Evolutionary conservation across 2,329 filamentous ascomycete genomes (phyloP).

Genomic region (Venturia effusa): DNA sequence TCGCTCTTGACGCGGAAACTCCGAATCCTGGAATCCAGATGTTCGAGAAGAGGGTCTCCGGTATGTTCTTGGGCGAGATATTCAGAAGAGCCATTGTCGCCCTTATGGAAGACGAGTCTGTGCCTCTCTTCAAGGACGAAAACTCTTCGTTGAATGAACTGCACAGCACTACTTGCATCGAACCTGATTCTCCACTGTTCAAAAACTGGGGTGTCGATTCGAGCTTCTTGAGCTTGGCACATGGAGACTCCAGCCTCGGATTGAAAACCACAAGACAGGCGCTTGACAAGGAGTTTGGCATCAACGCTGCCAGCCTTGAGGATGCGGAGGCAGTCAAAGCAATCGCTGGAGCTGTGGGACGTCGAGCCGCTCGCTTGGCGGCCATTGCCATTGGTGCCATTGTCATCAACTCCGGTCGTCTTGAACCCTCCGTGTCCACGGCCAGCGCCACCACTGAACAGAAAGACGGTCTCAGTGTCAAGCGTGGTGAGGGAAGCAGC

Average conservation of each 20-base stretch:
- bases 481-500: constrained; percentile 14
- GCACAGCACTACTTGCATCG: constrained; percentile 59
- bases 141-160: constrained; percentile 60
- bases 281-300: constrained; percentile 63
- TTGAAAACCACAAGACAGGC: constrained; percentile 65
- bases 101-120: constrained; percentile 55
- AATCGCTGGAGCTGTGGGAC: constrained; percentile 72
- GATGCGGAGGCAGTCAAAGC: constrained; percentile 83
- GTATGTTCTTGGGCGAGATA: constrained; percentile 97
- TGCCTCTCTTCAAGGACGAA: constrained; percentile 65
- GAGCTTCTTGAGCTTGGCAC: constrained; percentile 76
- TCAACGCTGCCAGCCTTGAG: constrained; percentile 66
- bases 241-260: constrained; percentile 64
- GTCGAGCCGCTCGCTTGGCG: constrained; percentile 75
- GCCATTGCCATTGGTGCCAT: constrained; percentile 82
- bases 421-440: constrained; percentile 34
- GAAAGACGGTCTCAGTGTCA: constrained; percentile 21
- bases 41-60: constrained; percentile 97
- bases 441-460: constrained; percentile 21
- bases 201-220: constrained; percentile 86
- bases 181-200: constrained; percentile 55
- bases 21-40: constrained; percentile 93
- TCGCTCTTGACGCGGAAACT: constrained; percentile 63
- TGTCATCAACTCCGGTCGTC: constrained; percentile 66
- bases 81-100: constrained; percentile 65